Evolutionary conservation across 495 filamentous ascomycete genomes (phyloP), one percentile per base, ranked within the genome.

Genomic region (Aspergillus diversus): DNA sequence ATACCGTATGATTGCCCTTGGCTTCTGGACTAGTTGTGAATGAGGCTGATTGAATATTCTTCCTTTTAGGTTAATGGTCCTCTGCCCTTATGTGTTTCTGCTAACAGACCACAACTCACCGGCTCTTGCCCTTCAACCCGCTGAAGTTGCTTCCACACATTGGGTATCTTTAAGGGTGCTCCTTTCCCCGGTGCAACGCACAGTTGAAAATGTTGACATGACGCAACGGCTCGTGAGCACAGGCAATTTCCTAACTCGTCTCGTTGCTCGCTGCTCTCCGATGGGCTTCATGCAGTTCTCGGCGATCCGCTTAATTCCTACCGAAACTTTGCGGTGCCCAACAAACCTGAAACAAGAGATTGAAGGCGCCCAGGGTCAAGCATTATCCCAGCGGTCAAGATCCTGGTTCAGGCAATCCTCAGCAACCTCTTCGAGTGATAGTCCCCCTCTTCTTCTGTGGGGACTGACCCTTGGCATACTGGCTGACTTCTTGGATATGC

Each of bases 21-120:
- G 1, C 58, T 33, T 35, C 35, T 48, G 21, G 21, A 27, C 21
- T 5, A 31, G 6, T 7, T 35, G 17, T 5, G 55, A 12, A 27
- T 57, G 27, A 42, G 59, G 49, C 43, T 75, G 37, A 71, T 51
- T 37, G 32, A 31, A 57, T 62, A 17, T 31, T 27, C 6, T 50
- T 34, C 31, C 46, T 64, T 55, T 12, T 60, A 90, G 88, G 21
- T 71, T 93, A 35, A 91, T 93, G 89, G 88, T 92, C 3, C 83
- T 93, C 5, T 92, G 89, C 63, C 89, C 90, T 0, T 92, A 89
- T 70, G 77, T 93, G 50, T 92, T 87, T 69, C 75, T 93, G 27
- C 71, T 85, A 35, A 89, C 85, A 12, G 80, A 78, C 32, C 82
- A 82, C 46, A 75, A 83, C 35, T 76, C 85, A 9, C 86, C 88